phyloP scores from a whole-genome alignment of 257 asterid genomes.

The Solanum paucissectum region DNA sequence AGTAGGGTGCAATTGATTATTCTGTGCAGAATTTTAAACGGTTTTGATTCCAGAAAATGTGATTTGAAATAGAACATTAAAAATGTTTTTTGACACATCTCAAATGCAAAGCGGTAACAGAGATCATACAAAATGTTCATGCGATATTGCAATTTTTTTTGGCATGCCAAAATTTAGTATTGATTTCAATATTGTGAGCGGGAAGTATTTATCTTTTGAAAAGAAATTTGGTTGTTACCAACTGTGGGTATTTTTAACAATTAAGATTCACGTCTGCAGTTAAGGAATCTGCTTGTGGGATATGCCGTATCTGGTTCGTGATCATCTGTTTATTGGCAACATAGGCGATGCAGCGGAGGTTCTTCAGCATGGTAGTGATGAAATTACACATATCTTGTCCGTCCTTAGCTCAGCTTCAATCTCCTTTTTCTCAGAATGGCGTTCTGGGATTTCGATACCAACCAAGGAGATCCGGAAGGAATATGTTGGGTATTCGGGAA shows the following conservation, averaged over 20 bases:
- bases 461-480: slow-evolving; percentile 73
- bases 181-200: neutral
- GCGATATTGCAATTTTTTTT: neutral
- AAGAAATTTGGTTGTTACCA: neutral
- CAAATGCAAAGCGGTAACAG: neutral
- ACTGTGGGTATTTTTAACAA: neutral
- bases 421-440: slow-evolving; percentile 92
- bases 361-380: slow-evolving; percentile 73
- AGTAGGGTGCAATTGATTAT: neutral
- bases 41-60: neutral
- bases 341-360: slow-evolving; percentile 83
- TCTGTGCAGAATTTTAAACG: neutral
- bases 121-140: neutral
- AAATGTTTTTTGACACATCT: neutral
- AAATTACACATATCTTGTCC: slow-evolving; percentile 68
- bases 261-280: neutral
- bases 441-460: slow-evolving; percentile 53
- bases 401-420: slow-evolving; percentile 80
- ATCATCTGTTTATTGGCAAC: slow-evolving; percentile 69
- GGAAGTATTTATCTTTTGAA: neutral
- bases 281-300: slow-evolving; percentile 14
- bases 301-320: slow-evolving; percentile 87
- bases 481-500: slow-evolving; percentile 43
- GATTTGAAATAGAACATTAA: neutral
- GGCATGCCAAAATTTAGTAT: neutral